Conservation (phyloP, 345 rosid genomes). For the sweet orange (Citrus sinensis) region DVS_A1.0 CM039162.1:13530501-13531000, state of each 20-base stretch:
- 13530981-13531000: too few species aligned
- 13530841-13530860: too few species aligned
- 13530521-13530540: conserved; percentile 1
- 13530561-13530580: neutral
- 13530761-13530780: conserved; percentile 15
- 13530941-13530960: too few species aligned
- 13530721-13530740: neutral
- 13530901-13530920: too few species aligned
- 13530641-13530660: conserved; percentile 12
- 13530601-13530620: conserved; percentile 35
- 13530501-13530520: conserved; percentile 9
- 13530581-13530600: neutral
- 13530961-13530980: too few species aligned
- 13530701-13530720: too few species aligned
- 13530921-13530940: too few species aligned
- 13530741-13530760: neutral
- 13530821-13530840: too few species aligned
- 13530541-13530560: too few species aligned
- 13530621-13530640: conserved; percentile 24
- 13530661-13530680: conserved; percentile 16
- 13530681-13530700: conserved; percentile 13
- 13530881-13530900: too few species aligned
- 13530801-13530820: neutral
- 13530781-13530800: conserved; percentile 3
- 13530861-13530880: too few species aligned